Evolutionary conservation across 768 basidiomycete genomes (phyloP), one percentile per base, ranked within the genome.

Genomic region (Mycena chlorophos): DNA sequence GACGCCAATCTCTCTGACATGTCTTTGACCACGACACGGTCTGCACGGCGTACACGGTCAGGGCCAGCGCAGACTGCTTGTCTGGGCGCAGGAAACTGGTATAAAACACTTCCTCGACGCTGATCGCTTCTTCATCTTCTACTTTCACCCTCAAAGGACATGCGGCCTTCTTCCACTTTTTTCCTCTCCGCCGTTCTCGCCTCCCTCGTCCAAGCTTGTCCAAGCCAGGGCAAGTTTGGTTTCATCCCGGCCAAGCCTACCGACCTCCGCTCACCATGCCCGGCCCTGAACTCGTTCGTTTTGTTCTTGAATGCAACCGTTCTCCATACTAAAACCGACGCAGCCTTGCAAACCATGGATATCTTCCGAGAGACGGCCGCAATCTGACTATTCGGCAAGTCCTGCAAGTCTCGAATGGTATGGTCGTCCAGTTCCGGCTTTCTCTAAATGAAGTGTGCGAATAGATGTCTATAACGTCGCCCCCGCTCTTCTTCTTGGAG

Each of bases 391-490:
- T 57, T 42, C 50, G 46, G 3, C 37, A 29, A 29, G 54, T 50
- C 40, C 59, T 61, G 2, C 55, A 57, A 29, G 49, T 45, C 16
- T 61, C 52, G 14, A 31, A 37, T 5, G 58, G 58, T 56, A 27
- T 17, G 49, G 20, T 23, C 8, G n/a, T 5, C 14, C 30, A 22
- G 17, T 34, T 38, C 26, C 22, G 29, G 10, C 19, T 45, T 43
- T 20, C 52, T n/a, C 22, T 6, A 37, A 28, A 16, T 28, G 3
- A 47, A 20, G 16, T 14, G 16, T 5, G 12, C 22, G 12, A 13
- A 26, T 17, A 62, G 61, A 55, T 22, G 57, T 58, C 13, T 62
- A 60, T 43, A 63, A 62, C 23, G 52, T 57, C 51, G 61, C 52
- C 23, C 51, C 54, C 5, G 54, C 56, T 48, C 27, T 59, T 26